Evolutionary conservation across 768 basidiomycete genomes (phyloP), one percentile per base, ranked within the genome.

Genomic region (Trametes sanguinea): DNA sequence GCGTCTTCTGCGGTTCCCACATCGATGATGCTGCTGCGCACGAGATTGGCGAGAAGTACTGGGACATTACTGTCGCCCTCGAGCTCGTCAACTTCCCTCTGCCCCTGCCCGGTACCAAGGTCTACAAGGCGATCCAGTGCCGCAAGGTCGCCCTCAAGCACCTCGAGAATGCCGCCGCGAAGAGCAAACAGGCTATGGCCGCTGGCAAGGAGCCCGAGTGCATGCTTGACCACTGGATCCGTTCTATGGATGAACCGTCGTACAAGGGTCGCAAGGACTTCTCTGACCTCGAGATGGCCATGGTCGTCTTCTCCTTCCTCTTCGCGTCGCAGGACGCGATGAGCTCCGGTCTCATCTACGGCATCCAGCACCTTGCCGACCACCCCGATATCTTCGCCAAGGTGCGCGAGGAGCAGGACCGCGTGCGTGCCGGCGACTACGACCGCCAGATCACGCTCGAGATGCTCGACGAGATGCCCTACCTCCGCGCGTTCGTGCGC

Each of bases 21-120:
- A 89, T 98, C 67, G 86, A 93, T 32, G 88, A 94, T 14, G 76
- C 85, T 7, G 92, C 89, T 43, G 85, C 88, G 29, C 71, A 76
- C 14, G 92, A 94, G 72, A 95, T 99, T 72, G 89, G 84, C 71
- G 88, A 92, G 66, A 94, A 94, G 72, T 98, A 98, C 78, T 98
- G 96, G 96, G 81, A 82, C 61, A 97, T 99, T 76, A 98, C 97
- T 6, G 80, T 86, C 67, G 93, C 97, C 2, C 88, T 99, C 44
- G 94, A 99, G 73, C 89, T 99, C 57, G 97, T 99, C 80, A 99
- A 99, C 80, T 98, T 99, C 80, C 97, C 97, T 14, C 77, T 98
- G 63, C 88, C 96, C 14, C 69, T 97, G 40, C 97, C 97, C 17
- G 97, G 97, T 32, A 98, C 97, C 42, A 98, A 98, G 73, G 86